These are phyloP conservation scores for Colletotrichum sp. DNA, from an alignment of 2,329 filamentous ascomycete genomes.

Conservation along the genomic window DNA sequence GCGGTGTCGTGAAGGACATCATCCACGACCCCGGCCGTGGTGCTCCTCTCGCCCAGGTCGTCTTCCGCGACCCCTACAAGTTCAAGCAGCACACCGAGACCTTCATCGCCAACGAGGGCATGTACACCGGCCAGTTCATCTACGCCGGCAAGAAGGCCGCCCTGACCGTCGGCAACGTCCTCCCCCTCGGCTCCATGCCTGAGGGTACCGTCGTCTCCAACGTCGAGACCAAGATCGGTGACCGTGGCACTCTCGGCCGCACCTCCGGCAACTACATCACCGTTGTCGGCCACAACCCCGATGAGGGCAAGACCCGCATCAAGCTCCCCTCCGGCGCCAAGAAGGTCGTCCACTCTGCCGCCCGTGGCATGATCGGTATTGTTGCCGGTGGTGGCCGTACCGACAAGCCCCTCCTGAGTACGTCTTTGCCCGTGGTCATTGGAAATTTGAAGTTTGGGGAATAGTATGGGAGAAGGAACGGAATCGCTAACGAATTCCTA, in stretches of 20 bases:
- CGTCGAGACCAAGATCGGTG: constrained; percentile 98
- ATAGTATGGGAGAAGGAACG: neutral
- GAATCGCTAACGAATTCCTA: constrained; percentile 45
- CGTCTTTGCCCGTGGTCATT: constrained; percentile 33
- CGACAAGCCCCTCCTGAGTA: constrained; percentile 98
- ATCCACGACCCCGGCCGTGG: constrained; percentile 99
- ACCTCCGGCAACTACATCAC: constrained; percentile 99
- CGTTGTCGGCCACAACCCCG: constrained; percentile 95
- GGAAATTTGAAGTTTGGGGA: neutral
- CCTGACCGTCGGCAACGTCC: constrained; percentile 96
- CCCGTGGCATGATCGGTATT: constrained; percentile 99
- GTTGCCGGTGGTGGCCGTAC: constrained; percentile 99
- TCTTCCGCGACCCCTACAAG: constrained; percentile 97
- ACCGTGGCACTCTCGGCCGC: constrained; percentile 94
- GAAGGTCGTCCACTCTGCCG: constrained; percentile 93
- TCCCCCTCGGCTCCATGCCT: constrained; percentile 91
- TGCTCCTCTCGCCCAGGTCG: constrained; percentile 94
- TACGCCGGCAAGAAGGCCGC: constrained; percentile 99
- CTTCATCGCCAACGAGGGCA: constrained; percentile 99
- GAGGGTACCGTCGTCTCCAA: constrained; percentile 99
- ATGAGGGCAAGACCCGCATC: constrained; percentile 99
- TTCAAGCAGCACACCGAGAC: constrained; percentile 99
- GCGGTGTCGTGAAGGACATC: constrained; percentile 98
- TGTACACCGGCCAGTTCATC: constrained; percentile 99
- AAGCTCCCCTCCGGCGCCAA: constrained; percentile 99